A percentile compares a stretch with the other conserved stretches of the same genome.
These are phyloP conservation scores for Sphagnum tenellum DNA, from an alignment of 225 moss, liverwort and hornwort genomes.

Conservation along the genomic window DNA sequence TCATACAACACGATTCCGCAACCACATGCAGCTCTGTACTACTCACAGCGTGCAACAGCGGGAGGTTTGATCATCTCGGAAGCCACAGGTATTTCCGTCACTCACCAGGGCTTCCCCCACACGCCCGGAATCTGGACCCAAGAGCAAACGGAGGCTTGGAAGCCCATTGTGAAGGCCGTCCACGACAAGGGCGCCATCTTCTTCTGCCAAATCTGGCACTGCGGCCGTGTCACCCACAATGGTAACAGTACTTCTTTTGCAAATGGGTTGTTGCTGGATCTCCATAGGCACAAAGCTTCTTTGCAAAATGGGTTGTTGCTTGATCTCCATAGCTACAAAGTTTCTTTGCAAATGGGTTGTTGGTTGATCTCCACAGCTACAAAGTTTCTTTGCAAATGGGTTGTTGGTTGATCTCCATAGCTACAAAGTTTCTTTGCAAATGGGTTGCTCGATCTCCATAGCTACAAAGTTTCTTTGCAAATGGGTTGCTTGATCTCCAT, in stretches of 20 bases:
- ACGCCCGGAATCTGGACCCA: constrained; percentile 4
- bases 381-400: no score
- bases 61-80: constrained; percentile 47
- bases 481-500: no score
- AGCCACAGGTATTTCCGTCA: constrained; percentile 20
- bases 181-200: constrained; percentile 6
- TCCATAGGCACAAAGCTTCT: no score
- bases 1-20: constrained; percentile 35
- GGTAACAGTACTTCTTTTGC: neutral
- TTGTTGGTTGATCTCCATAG: no score
- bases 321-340: no score
- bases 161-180: constrained; percentile 5
- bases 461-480: no score
- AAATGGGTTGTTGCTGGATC: no score
- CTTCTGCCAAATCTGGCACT: constrained; percentile 8
- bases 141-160: constrained; percentile 12
- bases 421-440: no score
- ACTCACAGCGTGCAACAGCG: constrained; percentile 31
- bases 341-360: no score
- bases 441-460: no score
- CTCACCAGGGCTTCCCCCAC: constrained; percentile 19
- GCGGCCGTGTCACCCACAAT: constrained; percentile 1
- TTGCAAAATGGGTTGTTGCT: no score
- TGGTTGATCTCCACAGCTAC: no score
- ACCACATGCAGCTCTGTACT: constrained; percentile 37